Percentiles rank a stretch among this genome's conserved stretches.
Evolutionary conservation across 257 asterid species (phyloP).

Genomic region (Nicotiana benthamiana): DNA sequence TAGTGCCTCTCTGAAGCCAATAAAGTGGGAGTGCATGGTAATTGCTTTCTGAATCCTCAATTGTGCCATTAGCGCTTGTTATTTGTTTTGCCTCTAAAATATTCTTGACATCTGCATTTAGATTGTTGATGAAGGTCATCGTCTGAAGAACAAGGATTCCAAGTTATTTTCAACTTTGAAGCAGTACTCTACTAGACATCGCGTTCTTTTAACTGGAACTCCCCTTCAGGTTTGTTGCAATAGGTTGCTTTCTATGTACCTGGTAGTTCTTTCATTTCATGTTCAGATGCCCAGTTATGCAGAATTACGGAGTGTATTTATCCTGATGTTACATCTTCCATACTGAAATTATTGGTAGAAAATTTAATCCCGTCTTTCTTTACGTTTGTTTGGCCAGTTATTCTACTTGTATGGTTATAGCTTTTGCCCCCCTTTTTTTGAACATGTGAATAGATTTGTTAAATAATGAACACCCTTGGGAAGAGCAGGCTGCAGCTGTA

Average conservation of each 20-base stretch:
- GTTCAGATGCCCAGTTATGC: not conserved
- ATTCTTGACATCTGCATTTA: constrained; percentile 28
- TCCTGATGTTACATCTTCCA: not conserved
- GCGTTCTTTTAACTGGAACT: constrained; percentile 93
- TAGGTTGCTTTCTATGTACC: not conserved
- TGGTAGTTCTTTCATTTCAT: not conserved
- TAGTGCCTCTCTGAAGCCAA: constrained; percentile 66
- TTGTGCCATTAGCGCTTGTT: constrained; percentile 6
- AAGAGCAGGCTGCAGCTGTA: not conserved
- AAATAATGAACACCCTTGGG: not conserved
- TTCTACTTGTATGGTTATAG: not conserved
- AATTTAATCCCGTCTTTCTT: not conserved
- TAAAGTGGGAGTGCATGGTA: constrained; percentile 99
- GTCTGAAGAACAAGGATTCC: constrained; percentile 95
- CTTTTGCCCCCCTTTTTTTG: not conserved
- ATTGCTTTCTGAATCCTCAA: constrained; percentile 14
- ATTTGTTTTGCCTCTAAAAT: constrained; percentile 15
- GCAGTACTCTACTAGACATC: constrained; percentile 79
- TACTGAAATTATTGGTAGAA: not conserved
- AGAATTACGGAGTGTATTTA: not conserved
- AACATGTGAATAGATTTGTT: not conserved
- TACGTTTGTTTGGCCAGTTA: not conserved
- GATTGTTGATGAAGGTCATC: constrained; percentile 99
- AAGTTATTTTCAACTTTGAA: constrained; percentile 72
- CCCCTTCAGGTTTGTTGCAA: constrained; percentile 79